These are phyloP conservation scores for Acephala macrosclerotiorum DNA, from an alignment of 2,329 filamentous ascomycete species.

Conservation along the genomic window DNA sequence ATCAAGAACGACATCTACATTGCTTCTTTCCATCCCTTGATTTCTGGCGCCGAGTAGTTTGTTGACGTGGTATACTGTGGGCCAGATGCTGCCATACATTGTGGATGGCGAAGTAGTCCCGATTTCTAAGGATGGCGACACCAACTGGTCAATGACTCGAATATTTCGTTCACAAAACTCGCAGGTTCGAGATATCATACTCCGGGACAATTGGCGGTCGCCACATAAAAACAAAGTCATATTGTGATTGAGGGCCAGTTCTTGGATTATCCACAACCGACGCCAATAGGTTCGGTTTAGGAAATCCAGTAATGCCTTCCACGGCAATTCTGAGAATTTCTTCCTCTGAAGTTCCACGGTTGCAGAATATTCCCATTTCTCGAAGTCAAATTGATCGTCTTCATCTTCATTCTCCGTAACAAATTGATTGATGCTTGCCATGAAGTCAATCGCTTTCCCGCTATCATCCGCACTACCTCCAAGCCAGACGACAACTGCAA, in stretches of 20 bases:
- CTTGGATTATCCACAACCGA: conserved; percentile 28
- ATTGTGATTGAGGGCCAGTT: conserved; percentile 25
- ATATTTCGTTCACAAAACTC: conserved; percentile 8
- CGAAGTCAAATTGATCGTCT: not conserved
- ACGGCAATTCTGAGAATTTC: conserved; percentile 9
- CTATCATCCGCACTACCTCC: conserved; percentile 18
- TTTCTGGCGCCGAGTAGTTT: not conserved
- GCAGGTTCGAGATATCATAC: conserved; percentile 15
- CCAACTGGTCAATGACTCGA: conserved; percentile 4
- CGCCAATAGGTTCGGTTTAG: conserved; percentile 20
- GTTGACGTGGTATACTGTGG: conserved; percentile 1
- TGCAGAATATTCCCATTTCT: not conserved
- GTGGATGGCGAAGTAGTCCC: no score
- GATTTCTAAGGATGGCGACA: not conserved
- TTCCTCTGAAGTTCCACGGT: not conserved
- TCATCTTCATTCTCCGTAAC: not conserved
- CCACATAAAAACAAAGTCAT: conserved; percentile 26
- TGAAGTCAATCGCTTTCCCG: conserved; percentile 13
- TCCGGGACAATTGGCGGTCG: conserved; percentile 13
- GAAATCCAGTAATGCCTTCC: conserved; percentile 14
- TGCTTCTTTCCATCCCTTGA: not conserved
- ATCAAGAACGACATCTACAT: conserved; percentile 15
- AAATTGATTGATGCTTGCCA: conserved; percentile 8
- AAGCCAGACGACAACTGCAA: conserved; percentile 36
- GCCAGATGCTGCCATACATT: conserved; percentile 11